Evolutionary conservation across 2,329 filamentous ascomycete species (phyloP), one percentile per base, ranked within the genome.

Genomic region (Polychaeton citri): DNA sequence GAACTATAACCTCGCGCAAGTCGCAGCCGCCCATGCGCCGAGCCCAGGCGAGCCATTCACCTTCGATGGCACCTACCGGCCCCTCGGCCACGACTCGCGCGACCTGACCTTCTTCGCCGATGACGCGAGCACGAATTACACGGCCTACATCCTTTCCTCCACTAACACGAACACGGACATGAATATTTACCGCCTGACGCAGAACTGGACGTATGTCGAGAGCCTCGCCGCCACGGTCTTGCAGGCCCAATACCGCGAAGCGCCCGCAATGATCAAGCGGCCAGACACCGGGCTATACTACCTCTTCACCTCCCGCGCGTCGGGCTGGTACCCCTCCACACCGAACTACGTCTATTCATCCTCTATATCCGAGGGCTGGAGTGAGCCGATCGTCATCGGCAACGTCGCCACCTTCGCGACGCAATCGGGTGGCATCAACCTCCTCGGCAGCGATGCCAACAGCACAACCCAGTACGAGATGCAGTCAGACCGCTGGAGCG

Each of bases 61-160:
- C 13, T 48, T 48, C 19, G 45, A 42, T 17, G 43, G 45, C 6
- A 31, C 43, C 3, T 48, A 39, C 19, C 21, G 30, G 20, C 45
- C 45, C 4, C 26, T 37, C 1, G 43, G 43, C n/a, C 33, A 48
- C 15, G 43, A 48, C 12, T 43, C 43, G 1, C 37, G 45, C 17
- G 45, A 48, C 26, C 34, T 48, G 39, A 35, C 40, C 15, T 46
- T 48, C 38, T 48, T 48, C 40, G 35, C 24, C 18, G 43, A 48
- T 31, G 36, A 38, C 5, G 33, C n/a, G n/a, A n/a, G n/a, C n/a
- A n/a, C n/a, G n/a, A n/a, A n/a, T n/a, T n/a, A 39, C 17, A 30
- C 37, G 3, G 45, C 35, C 3, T 48, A 39, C 24, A 19, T 48
- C 6, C 13, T 46, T 18, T 42, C 43, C 0, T 38, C 43, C 21